Conservation (phyloP, 108 stramenopile species). For the Epipyxis sp. region DNA sequence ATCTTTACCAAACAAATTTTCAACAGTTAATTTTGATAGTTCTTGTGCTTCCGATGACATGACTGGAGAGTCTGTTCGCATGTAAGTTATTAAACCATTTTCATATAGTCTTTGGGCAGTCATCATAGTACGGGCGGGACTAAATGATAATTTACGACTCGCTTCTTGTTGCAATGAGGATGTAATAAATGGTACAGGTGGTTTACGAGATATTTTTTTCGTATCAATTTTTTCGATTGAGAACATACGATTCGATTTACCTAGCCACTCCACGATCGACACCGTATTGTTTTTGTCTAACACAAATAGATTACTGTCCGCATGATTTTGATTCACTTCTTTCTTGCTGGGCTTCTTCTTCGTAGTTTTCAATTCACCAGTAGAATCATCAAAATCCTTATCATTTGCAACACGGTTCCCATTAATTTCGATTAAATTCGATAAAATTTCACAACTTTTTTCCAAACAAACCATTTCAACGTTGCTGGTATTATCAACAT, state of each 20-base stretch:
- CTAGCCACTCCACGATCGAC: constrained; percentile 34
- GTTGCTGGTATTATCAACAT: no score
- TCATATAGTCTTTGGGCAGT: constrained; percentile 73
- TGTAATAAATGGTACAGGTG: constrained; percentile 70
- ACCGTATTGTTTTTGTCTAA: constrained; percentile 34
- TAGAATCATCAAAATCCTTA: constrained; percentile 59
- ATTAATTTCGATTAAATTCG: constrained; percentile 39
- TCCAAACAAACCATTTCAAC: no score
- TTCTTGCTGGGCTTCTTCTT: neutral
- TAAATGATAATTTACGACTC: constrained; percentile 60
- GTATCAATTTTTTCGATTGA: neutral
- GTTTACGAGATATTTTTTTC: neutral
- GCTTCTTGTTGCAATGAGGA: constrained; percentile 72
- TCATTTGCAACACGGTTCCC: constrained; percentile 54
- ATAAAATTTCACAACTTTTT: no score
- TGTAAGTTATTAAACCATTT: constrained; percentile 71
- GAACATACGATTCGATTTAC: no score
- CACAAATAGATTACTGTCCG: no score
- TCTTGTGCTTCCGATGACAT: constrained; percentile 59
- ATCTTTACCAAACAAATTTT: constrained; percentile 37
- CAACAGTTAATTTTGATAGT: constrained; percentile 42
- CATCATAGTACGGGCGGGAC: constrained; percentile 59
- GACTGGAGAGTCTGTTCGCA: constrained; percentile 72
- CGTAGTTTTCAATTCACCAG: constrained; percentile 34
- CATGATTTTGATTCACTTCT: neutral